These are phyloP conservation scores for Microdochium trichocladiopsis DNA, from an alignment of 2,329 filamentous ascomycete genomes.

Conservation along the genomic window DNA sequence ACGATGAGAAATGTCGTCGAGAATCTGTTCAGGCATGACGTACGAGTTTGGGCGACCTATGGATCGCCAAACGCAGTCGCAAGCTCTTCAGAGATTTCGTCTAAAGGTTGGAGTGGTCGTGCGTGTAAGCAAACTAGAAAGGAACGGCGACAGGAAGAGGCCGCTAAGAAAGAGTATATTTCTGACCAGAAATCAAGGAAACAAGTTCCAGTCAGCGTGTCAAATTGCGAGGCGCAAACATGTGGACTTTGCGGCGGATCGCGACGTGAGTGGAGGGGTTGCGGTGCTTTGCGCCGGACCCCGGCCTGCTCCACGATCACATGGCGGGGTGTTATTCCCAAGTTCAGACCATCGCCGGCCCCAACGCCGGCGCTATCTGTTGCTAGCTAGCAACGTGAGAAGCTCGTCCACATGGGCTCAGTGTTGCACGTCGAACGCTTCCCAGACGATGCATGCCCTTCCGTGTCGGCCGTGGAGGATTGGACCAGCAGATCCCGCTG, in stretches of 20 bases:
- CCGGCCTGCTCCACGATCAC: background rate
- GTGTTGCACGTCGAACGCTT: background rate
- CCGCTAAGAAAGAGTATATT: too few species aligned
- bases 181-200: too few species aligned
- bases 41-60: background rate
- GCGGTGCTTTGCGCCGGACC: background rate
- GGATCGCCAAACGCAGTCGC: background rate
- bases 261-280: background rate
- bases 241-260: background rate
- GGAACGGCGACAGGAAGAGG: too few species aligned
- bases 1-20: slow-evolving; percentile 94
- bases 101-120: background rate
- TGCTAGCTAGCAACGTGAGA: background rate
- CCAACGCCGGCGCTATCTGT: background rate
- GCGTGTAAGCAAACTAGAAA: background rate
- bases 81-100: too few species aligned
- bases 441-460: too few species aligned
- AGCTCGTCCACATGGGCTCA: background rate
- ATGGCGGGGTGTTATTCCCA: background rate
- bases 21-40: slow-evolving; percentile 64
- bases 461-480: too few species aligned
- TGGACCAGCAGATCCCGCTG: too few species aligned
- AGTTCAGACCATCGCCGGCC: background rate
- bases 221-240: background rate
- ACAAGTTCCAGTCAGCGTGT: too few species aligned